Evolutionary conservation across 2,329 filamentous ascomycete genomes (phyloP).

Genomic region (Neodidymelliopsis sp.): DNA sequence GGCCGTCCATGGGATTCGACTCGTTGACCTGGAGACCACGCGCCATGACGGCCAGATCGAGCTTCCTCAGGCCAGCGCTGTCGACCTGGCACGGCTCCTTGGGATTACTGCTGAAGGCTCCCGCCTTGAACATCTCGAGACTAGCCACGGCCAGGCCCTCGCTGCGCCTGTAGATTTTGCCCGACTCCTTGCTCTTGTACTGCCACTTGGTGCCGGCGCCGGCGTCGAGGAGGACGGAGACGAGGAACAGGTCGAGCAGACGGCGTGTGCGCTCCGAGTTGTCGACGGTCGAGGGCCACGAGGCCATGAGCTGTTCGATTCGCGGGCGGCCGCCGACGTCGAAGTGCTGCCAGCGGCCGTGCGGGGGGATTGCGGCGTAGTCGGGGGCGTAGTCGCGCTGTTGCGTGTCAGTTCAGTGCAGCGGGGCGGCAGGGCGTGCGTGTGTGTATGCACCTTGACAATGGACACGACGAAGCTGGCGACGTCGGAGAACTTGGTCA

Average conservation of each 20-base stretch:
- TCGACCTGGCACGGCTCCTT: conserved; percentile 90
- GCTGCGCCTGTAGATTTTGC: conserved; percentile 80
- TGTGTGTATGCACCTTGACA: conserved; percentile 85
- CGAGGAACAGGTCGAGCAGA: conserved; percentile 77
- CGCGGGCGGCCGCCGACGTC: conserved; percentile 79
- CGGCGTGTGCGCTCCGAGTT: conserved; percentile 76
- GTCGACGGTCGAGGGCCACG: conserved; percentile 74
- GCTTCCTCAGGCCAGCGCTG: conserved; percentile 74
- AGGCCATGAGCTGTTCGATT: conserved; percentile 72
- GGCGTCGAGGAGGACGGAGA: conserved; percentile 84
- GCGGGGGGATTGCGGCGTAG: conserved; percentile 79
- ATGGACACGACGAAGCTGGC: conserved; percentile 89
- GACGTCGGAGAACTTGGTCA: conserved; percentile 82
- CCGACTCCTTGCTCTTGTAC: conserved; percentile 91
- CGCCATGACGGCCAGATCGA: conserved; percentile 78
- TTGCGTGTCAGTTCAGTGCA: neutral
- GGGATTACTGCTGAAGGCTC: conserved; percentile 83
- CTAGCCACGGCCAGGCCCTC: conserved; percentile 84
- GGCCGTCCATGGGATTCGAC: conserved; percentile 80
- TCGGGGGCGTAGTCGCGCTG: conserved; percentile 75
- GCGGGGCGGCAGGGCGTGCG: too few relatives aligned
- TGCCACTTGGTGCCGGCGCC: conserved; percentile 91
- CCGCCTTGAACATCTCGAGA: conserved; percentile 92
- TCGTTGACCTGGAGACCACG: conserved; percentile 85
- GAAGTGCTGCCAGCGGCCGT: conserved; percentile 70